phyloP scores from a whole-genome alignment of 73 alveolate species.

The Paramecium sexaurelia region DNA sequence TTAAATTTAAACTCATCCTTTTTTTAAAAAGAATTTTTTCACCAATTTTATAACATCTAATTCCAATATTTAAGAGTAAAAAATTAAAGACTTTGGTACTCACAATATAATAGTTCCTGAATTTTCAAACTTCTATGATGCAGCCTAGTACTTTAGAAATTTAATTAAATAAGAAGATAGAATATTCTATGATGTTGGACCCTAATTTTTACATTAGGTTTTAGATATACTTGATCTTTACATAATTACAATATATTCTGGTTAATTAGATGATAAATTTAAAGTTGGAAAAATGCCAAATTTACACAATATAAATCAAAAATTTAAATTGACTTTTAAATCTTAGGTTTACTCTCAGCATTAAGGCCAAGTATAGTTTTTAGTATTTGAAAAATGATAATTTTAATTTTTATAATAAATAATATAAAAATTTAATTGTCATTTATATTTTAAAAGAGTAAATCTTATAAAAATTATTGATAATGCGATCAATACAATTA shows the following conservation, averaged over 20 bases:
- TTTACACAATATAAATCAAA: background rate
- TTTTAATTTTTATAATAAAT: background rate
- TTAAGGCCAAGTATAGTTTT: background rate
- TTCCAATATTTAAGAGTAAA: background rate
- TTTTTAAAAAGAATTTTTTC: background rate
- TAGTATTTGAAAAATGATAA: slow-evolving; percentile 36
- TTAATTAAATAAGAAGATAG: background rate
- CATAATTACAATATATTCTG: background rate
- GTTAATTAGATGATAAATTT: slow-evolving; percentile 10
- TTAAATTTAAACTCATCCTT: background rate
- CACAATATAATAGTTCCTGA: background rate
- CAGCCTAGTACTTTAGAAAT: background rate
- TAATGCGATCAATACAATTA: too few species aligned
- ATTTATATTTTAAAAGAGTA: too few species aligned
- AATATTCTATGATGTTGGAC: slow-evolving; percentile 10
- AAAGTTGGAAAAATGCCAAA: slow-evolving; percentile 4
- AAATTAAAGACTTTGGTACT: background rate
- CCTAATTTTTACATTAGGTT: background rate
- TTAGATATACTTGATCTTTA: slow-evolving; percentile 1
- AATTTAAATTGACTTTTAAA: background rate
- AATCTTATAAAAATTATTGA: too few species aligned
- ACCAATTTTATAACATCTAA: background rate
- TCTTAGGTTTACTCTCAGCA: background rate
- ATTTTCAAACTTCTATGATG: background rate
- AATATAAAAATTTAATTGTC: background rate